Conservation (phyloP, 148 eudicot genomes). For the Pouteria glomerata region DNA sequence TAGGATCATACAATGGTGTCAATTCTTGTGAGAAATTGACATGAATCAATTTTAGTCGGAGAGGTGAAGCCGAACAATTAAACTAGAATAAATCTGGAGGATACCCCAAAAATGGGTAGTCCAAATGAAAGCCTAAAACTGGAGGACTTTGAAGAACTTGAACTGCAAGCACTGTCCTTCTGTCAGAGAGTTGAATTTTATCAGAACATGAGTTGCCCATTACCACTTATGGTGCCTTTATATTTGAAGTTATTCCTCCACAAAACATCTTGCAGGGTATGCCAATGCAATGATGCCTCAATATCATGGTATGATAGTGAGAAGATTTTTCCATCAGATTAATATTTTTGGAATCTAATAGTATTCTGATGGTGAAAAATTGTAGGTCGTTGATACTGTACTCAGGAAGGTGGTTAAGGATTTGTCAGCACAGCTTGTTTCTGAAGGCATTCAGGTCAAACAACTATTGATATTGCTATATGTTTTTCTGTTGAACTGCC, state of each 20-base stretch:
- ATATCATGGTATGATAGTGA: background rate
- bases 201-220: background rate
- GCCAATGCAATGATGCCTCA: background rate
- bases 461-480: background rate
- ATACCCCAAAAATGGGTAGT: too few species aligned
- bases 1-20: too few species aligned
- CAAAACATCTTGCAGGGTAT: background rate
- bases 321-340: background rate
- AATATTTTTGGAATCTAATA: conserved; percentile 6
- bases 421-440: conserved; percentile 58
- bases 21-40: too few species aligned
- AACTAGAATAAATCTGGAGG: too few species aligned
- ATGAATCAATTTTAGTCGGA: background rate
- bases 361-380: conserved; percentile 12
- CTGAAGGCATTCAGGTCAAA: conserved; percentile 77
- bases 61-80: too few species aligned
- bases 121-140: too few species aligned
- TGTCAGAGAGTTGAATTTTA: too few species aligned
- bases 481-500: background rate
- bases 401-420: conserved; percentile 76
- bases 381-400: conserved; percentile 74
- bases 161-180: too few species aligned
- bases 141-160: too few species aligned
- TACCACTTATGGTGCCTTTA: background rate
- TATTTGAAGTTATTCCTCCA: background rate